Evolutionary conservation across 108 stramenopile genomes (phyloP).

Genomic region (Fragilariopsis cylindrus): DNA sequence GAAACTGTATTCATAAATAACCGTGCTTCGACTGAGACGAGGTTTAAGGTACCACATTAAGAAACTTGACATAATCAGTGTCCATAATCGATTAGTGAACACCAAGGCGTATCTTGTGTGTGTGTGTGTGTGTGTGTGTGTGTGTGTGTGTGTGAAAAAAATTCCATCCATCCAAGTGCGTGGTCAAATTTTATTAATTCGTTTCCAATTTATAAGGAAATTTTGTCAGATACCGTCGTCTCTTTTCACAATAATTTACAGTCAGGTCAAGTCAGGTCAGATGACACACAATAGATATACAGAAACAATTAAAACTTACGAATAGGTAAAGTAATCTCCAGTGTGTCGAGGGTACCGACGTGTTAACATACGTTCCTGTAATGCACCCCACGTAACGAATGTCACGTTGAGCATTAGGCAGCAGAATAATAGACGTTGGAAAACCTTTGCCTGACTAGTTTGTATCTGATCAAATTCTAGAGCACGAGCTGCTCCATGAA

Average conservation of each 20-base stretch:
- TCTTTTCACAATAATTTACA: too few relatives aligned
- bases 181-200: too few relatives aligned
- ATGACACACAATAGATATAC: too few relatives aligned
- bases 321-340: constrained; percentile 91
- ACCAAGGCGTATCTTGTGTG: constrained; percentile 55
- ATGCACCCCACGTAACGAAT: constrained; percentile 89
- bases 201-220: too few relatives aligned
- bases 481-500: constrained; percentile 4
- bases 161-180: too few relatives aligned
- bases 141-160: too few relatives aligned
- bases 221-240: too few relatives aligned
- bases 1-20: constrained; percentile 95
- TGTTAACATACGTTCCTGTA: constrained; percentile 95
- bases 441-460: constrained; percentile 61
- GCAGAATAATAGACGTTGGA: constrained; percentile 83
- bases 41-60: constrained; percentile 88
- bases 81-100: constrained; percentile 95
- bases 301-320: constrained; percentile 39
- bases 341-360: constrained; percentile 85
- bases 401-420: constrained; percentile 87
- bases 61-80: constrained; percentile 87
- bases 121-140: too few relatives aligned
- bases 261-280: too few relatives aligned
- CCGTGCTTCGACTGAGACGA: constrained; percentile 66
- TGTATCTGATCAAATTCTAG: constrained; percentile 66